Evolutionary conservation across 2,329 filamentous ascomycete genomes (phyloP).

Genomic region (Pyrenophora tritici-repentis): DNA sequence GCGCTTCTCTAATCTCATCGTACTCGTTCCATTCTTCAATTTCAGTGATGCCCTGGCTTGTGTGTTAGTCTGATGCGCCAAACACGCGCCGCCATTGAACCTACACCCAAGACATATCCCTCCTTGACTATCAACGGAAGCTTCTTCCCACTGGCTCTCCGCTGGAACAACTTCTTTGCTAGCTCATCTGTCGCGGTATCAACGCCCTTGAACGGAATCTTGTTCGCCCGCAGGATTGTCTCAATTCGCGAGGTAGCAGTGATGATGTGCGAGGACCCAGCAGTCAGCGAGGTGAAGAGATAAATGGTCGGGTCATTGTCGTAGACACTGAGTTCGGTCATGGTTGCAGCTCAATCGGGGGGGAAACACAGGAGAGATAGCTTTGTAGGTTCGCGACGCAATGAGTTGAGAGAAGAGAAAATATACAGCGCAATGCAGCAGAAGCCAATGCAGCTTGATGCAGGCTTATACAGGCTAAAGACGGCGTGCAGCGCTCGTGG

Average conservation of each 20-base stretch:
- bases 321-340: constrained; percentile 50
- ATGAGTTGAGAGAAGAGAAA: neutral
- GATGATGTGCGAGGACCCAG: constrained; percentile 93
- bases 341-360: constrained; percentile 18
- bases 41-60: constrained; percentile 78
- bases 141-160: constrained; percentile 83
- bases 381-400: neutral
- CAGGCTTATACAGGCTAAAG: constrained; percentile 2
- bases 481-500: constrained; percentile 11
- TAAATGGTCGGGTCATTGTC: constrained; percentile 67
- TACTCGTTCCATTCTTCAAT: constrained; percentile 99
- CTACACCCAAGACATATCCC: constrained; percentile 81
- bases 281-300: constrained; percentile 94
- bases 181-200: constrained; percentile 90
- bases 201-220: constrained; percentile 88
- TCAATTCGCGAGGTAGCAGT: constrained; percentile 95
- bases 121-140: constrained; percentile 87
- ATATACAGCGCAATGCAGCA: neutral
- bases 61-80: constrained; percentile 6
- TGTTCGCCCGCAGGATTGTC: constrained; percentile 93
- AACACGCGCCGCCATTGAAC: constrained; percentile 44
- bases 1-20: constrained; percentile 86
- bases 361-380: constrained; percentile 3
- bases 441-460: neutral
- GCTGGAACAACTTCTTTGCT: constrained; percentile 85